Evolutionary conservation across 2,329 filamentous ascomycete genomes (phyloP).

Genomic region (Didymellaceae sp.): DNA sequence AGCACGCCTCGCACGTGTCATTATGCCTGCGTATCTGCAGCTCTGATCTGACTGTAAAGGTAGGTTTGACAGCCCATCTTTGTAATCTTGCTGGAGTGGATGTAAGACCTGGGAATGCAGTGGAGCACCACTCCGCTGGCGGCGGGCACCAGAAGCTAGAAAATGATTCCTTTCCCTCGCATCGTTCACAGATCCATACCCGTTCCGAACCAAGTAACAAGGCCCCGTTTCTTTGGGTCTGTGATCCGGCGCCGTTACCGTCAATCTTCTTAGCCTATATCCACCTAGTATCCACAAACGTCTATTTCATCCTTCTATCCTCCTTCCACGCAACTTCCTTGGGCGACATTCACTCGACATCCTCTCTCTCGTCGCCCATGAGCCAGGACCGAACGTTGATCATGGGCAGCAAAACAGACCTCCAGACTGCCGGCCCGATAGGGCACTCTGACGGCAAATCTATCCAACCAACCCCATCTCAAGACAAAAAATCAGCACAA

Average conservation of each 20-base stretch:
- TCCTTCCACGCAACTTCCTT: conserved; percentile 25
- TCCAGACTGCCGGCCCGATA: conserved; percentile 13
- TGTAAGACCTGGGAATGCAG: conserved; percentile 26
- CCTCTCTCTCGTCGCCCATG: conserved; percentile 27
- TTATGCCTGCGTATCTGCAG: conserved; percentile 33
- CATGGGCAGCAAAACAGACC: conserved; percentile 40
- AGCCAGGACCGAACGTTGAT: conserved; percentile 27
- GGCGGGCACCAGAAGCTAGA: conserved; percentile 34
- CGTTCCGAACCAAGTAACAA: conserved; percentile 37
- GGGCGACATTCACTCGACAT: conserved; percentile 7
- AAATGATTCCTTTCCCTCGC: conserved; percentile 27
- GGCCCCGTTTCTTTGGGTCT: conserved; percentile 32
- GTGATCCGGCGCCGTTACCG: conserved; percentile 34
- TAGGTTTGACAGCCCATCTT: conserved; percentile 38
- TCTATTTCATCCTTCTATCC: conserved; percentile 34
- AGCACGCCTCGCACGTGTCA: conserved; percentile 41
- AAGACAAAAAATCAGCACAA: conserved; percentile 35
- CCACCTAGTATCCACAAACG: conserved; percentile 35
- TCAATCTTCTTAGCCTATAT: conserved; percentile 38
- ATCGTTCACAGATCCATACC: conserved; percentile 31
- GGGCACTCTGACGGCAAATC: conserved; percentile 23
- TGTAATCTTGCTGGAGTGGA: conserved; percentile 31
- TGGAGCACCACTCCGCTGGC: conserved; percentile 34
- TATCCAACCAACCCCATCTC: conserved; percentile 27
- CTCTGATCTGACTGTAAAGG: conserved; percentile 37